Evolutionary conservation across 345 rosid genomes (phyloP).

Genomic region (Mallotus nudiflorus): DNA sequence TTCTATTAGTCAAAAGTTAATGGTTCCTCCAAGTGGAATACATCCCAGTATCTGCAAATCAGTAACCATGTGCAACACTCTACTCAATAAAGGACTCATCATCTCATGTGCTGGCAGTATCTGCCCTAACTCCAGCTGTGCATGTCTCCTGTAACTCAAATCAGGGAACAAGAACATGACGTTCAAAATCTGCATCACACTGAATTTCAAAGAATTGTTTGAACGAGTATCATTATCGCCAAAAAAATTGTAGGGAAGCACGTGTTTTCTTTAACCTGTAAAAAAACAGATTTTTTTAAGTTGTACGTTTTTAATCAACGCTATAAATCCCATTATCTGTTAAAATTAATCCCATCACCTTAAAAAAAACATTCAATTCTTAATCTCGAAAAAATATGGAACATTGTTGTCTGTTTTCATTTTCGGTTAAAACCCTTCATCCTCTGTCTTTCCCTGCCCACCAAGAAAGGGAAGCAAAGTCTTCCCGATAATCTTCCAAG

Average conservation of each 20-base stretch:
- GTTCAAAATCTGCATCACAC: background rate
- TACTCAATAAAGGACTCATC: background rate
- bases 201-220: background rate
- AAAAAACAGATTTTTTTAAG: too few species aligned
- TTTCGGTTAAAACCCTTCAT: background rate
- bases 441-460: background rate
- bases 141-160: background rate
- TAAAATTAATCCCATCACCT: too few species aligned
- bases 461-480: too few species aligned
- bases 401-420: background rate
- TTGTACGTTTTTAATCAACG: too few species aligned
- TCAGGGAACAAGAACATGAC: background rate
- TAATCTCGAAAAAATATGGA: background rate
- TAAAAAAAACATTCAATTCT: too few species aligned
- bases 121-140: background rate
- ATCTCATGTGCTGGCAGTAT: background rate
- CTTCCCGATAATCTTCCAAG: too few species aligned
- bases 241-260: background rate
- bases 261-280: too few species aligned
- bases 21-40: slow-evolving; percentile 1
- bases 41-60: background rate
- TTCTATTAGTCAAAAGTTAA: too few species aligned
- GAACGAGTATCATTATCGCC: slow-evolving; percentile 1
- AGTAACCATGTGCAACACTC: too few species aligned
- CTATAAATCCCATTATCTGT: too few species aligned